These are phyloP conservation scores for Cucurbita maxima DNA, from an alignment of 306 rosid genomes.

Conservation along the genomic window DNA sequence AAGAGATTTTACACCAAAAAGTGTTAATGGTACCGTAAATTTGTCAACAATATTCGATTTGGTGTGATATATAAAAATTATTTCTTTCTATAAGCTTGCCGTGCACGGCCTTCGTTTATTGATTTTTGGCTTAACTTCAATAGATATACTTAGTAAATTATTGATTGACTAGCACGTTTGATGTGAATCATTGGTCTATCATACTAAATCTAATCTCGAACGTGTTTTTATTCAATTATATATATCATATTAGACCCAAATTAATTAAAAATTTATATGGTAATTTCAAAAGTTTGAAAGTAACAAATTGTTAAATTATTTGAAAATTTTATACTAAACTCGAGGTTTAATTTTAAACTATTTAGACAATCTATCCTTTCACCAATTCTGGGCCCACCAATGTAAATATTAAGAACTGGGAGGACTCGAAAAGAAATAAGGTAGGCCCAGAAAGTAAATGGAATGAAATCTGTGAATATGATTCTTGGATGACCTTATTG, in stretches of 20 bases:
- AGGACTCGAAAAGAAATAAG: neutral
- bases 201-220: neutral
- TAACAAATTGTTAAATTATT: too few species aligned
- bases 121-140: too few species aligned
- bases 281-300: too few species aligned
- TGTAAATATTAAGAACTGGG: neutral
- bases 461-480: constrained; percentile 9
- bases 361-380: neutral
- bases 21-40: too few species aligned
- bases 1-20: too few species aligned
- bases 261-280: too few species aligned
- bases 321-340: neutral
- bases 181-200: neutral
- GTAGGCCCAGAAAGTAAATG: constrained; percentile 14
- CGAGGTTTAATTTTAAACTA: neutral
- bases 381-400: neutral
- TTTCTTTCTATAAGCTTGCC: too few species aligned
- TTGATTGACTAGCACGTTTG: neutral
- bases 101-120: too few species aligned
- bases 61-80: too few species aligned
- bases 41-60: too few species aligned
- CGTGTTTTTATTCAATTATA: neutral
- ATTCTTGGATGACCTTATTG: constrained; percentile 17
- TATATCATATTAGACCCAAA: too few species aligned
- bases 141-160: neutral